Evolutionary conservation across 768 basidiomycete species (phyloP), one percentile per base, ranked within the genome.

Genomic region (Auricularia sp.): DNA sequence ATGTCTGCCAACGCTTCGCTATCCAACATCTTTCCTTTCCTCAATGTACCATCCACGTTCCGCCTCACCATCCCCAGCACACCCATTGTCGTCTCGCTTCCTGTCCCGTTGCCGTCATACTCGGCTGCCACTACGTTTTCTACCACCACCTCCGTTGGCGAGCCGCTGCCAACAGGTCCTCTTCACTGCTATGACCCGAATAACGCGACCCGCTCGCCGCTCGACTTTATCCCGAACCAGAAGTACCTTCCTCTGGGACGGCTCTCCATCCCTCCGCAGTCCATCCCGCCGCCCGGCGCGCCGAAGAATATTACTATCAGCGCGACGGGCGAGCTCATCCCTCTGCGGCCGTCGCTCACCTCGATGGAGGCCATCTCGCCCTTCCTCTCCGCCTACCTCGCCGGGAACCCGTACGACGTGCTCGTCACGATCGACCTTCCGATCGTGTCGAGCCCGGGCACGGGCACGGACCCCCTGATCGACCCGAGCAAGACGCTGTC

Each of bases 331-430:
- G 72, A 67, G 18, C 80, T 89, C 35, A 54, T 65, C 33, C 65
- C 64, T 29, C 78, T 88, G 37, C 82, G 88, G 3, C 72, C 90
- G 3, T 71, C 77, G 2, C 54, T 74, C 2, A 62, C 73, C 2
- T 73, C 82, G 11, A 70, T 78, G 1, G 29, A 33, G 29, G 65
- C 67, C 64, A 64, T 92, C 58, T 89, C 88, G 4, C 68, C 76
- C 10, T 86, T 92, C 75, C 74, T 88, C n/a, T 78, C 81, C 21
- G 80, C 81, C 47, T 90, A 86, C 70, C 80, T 91, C 44, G 83
- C 86, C 4, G 83, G 80, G 14, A 65, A 79, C 68, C 56, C 56
- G 8, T 59, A 59, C 56, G 29, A 59, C 34, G 56, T 59, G 34
- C 56, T 59, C 56, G 56, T 59, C 29, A 59, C 56, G 24, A 24